Conservation (phyloP, 257 asterid genomes). For the Cordia subcordata region DNA sequence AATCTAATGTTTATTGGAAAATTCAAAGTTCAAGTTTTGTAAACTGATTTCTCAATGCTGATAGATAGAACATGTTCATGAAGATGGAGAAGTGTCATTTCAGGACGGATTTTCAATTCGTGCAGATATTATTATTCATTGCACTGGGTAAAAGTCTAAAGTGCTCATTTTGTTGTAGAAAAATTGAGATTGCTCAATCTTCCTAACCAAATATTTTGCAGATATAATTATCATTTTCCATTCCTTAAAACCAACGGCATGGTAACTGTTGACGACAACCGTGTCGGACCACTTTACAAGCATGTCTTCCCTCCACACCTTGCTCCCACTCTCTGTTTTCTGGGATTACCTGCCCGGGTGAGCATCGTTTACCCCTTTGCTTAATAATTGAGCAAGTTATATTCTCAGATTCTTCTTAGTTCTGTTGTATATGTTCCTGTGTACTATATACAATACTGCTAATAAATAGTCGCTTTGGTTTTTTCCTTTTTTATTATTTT, state of each 20-base stretch:
- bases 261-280: slow-evolving; percentile 39
- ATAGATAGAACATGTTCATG: slow-evolving; percentile 38
- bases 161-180: neutral
- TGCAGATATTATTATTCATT: slow-evolving; percentile 54
- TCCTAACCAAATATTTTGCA: slow-evolving; percentile 7
- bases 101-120: slow-evolving; percentile 41
- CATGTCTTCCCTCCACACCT: slow-evolving; percentile 57
- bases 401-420: too few species aligned
- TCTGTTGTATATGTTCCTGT: too few species aligned
- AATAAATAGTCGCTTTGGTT: too few species aligned
- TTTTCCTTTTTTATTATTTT: too few species aligned
- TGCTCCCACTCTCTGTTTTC: slow-evolving; percentile 56
- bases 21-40: too few species aligned
- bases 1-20: neutral
- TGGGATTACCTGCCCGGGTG: slow-evolving; percentile 44
- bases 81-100: slow-evolving; percentile 48
- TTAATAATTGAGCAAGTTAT: neutral
- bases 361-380: neutral
- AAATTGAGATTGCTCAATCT: neutral
- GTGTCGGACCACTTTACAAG: slow-evolving; percentile 60
- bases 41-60: neutral
- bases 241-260: slow-evolving; percentile 54
- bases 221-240: slow-evolving; percentile 44
- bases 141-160: slow-evolving; percentile 46
- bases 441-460: too few species aligned